A percentile compares a stretch with the other conserved stretches of the same genome.
Conservation (phyloP, 176 grass and related monocot genomes). For the Carex cristatella region DNA sequence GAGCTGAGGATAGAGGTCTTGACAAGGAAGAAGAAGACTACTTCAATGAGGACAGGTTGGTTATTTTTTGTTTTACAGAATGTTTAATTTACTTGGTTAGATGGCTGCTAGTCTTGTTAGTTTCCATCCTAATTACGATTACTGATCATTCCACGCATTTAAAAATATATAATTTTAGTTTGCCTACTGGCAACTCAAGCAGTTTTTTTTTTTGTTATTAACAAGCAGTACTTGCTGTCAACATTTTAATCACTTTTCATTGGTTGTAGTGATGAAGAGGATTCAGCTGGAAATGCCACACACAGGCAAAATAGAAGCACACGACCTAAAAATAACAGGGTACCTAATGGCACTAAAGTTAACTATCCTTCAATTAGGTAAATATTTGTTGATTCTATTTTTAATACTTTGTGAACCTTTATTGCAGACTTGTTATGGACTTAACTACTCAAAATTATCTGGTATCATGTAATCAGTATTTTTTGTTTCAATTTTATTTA, state of each 20-base stretch:
- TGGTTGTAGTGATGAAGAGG: constrained; percentile 53
- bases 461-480: constrained; percentile 4
- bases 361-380: constrained; percentile 54
- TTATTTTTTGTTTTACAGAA: neutral
- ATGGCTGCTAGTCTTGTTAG: neutral
- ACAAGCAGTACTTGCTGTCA: neutral
- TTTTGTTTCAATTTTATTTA: constrained; percentile 17
- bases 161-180: neutral
- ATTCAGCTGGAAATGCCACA: constrained; percentile 33
- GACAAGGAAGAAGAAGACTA: constrained; percentile 76
- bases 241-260: constrained; percentile 19
- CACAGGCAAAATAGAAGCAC: constrained; percentile 32
- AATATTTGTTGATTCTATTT: constrained; percentile 2
- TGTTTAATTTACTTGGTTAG: neutral
- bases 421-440: neutral
- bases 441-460: neutral
- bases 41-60: constrained; percentile 68
- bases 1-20: constrained; percentile 46
- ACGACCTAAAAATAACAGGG: constrained; percentile 25
- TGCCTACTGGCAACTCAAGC: neutral
- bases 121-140: neutral
- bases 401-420: neutral
- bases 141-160: neutral
- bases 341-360: constrained; percentile 63
- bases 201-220: neutral